Evolutionary conservation across 495 filamentous ascomycete genomes (phyloP).

Genomic region (Penicillium steckii): DNA sequence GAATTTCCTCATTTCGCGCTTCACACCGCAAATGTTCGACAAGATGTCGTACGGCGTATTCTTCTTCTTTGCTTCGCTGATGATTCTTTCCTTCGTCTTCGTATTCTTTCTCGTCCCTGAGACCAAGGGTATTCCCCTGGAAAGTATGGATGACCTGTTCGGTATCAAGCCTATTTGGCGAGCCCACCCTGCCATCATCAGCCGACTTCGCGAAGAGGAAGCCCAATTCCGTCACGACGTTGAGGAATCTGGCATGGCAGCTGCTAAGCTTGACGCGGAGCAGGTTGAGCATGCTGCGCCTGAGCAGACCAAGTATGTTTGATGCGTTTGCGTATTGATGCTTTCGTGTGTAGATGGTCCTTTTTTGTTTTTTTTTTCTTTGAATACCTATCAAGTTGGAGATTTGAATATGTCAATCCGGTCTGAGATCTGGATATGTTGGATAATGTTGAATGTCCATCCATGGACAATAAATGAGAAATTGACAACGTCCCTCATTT

Average conservation of each 20-base stretch:
- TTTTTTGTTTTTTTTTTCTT: background rate
- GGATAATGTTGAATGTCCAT: background rate
- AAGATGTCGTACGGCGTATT: constrained; percentile 70
- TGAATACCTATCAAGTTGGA: background rate
- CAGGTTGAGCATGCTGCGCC: constrained; percentile 18
- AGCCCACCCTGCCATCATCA: constrained; percentile 44
- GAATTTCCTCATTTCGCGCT: constrained; percentile 71
- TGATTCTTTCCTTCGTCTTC: constrained; percentile 63
- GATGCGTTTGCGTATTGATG: constrained; percentile 1
- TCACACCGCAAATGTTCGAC: constrained; percentile 73
- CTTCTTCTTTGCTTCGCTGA: constrained; percentile 73
- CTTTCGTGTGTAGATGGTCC: background rate
- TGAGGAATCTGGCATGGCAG: constrained; percentile 28
- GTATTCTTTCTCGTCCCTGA: constrained; percentile 67
- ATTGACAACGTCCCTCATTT: background rate
- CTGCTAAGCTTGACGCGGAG: constrained; percentile 14
- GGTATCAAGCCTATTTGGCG: constrained; percentile 51
- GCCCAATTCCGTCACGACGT: constrained; percentile 36
- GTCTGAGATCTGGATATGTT: background rate
- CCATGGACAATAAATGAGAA: background rate
- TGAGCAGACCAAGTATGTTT: constrained; percentile 15
- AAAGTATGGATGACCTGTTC: constrained; percentile 56
- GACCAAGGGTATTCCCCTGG: constrained; percentile 56
- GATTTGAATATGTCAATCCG: background rate
- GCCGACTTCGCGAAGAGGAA: constrained; percentile 33